Evolutionary conservation across 371 early-diverging fungal species (phyloP), one percentile per base, ranked within the genome.

Genomic region (Mortierella sp.): DNA sequence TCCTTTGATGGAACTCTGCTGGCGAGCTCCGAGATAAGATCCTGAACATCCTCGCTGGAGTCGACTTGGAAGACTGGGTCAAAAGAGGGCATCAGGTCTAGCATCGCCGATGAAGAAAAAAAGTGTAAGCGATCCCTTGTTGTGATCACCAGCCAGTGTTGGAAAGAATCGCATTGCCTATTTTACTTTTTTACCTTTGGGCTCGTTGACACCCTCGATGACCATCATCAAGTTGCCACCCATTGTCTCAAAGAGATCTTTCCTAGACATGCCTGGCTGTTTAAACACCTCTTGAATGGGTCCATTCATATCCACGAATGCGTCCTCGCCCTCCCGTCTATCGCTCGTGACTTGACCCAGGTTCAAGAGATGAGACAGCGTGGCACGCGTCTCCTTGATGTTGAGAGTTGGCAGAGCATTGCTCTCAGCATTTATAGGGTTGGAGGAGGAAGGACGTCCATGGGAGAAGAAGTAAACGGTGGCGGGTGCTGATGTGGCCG

Each of bases 391-490:
- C 46, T 75, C 75, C 60, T 75, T 64, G 26, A 56, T 37, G 64
- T 41, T 58, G 34, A 75, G 50, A 4, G 51, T 48, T 14, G 64
- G 75, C 31, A 43, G 44, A 7, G 21, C 28, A 27, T 41, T 54
- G 37, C 44, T 50, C 19, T 56, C 21, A 24, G 26, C 27, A 46
- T n/a, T 34, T 32, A 24, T 34, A 19, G 41, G 27, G 41, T 34
- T 55, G 55, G 50, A 51, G n/a, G 67, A 50, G 0, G 63, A 62
- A 39, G 75, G 56, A 12, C 60, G 43, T 42, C 64, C 75, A 59
- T 73, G 63, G 1, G 75, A 67, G 64, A 68, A 73, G 23, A 75
- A 75, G 60, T 75, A 75, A 44, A 68, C 69, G 28, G 60, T 75
- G 7, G 69, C 50, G 6, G 75, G 56, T 24, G 64, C 63, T 26